Base-by-base conservation (phyloP, 306 rosid species). In the Rosa lucieae region DNA sequence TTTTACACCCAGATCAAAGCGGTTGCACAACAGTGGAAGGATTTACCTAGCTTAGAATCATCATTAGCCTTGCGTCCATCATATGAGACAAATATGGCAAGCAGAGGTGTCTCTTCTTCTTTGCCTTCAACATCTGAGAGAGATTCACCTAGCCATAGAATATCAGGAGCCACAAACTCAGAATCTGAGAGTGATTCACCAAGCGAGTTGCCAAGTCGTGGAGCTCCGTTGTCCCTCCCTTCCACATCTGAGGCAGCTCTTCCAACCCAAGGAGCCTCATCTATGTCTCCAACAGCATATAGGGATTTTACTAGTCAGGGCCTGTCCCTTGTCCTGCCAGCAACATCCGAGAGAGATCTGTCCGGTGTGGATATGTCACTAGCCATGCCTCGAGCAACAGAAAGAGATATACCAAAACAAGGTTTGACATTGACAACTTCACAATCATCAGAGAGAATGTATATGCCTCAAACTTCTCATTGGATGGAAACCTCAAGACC, bases 1-100 rank as follows among this genome's bases (percentile, higher is more conserved):
- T 91, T 91, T 84, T 88, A 88, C 84, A 89, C 97, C 76, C 89
- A 86, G 66, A 78, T 85, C 78, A 91, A 89, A 83, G 85, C 77
- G 15, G 92, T 91, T 74, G 92, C 90, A 44, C 89, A 91, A 72
- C 89, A 80, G 72, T 89, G 97, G 97, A 88, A 82, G 80, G 89
- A 89, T 77, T 78, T 76, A 73, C 83, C 89, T 44, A 67, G 74
- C 78, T 61, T 79, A 46, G 86, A 78, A 61, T 82, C 51, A 59
- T 81, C 75, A 2, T 72, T 66, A 35, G 35, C 76, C 44, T 56
- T 46, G 75, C 87, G 75, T 80, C 84, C 84, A 66, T 74, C 84
- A 49, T 86, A 86, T 43, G 82, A 83, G 82, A 83, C 84, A 49
- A 77, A 58, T 62, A 26, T 78, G 73, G 56, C 76, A 42, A 21